Evolutionary conservation across 2,329 filamentous ascomycete species (phyloP).

Genomic region (Nectriaceae sp.): DNA sequence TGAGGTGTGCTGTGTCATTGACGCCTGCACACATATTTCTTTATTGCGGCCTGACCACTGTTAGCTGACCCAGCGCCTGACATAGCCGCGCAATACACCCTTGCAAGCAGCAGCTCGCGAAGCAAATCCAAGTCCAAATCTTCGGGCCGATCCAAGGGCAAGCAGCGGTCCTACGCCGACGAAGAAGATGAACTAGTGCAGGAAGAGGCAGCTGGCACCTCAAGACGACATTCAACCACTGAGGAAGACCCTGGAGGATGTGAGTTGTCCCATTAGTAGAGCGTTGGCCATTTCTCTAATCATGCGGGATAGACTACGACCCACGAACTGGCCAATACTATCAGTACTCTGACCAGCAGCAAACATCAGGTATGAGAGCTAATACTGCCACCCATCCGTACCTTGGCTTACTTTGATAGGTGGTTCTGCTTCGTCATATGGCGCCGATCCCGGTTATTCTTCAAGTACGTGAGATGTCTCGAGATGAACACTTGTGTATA

Average conservation of each 20-base stretch:
- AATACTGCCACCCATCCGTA: not conserved
- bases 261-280: slow-evolving; percentile 2
- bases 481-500: too few relatives aligned
- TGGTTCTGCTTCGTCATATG: not conserved
- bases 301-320: slow-evolving; percentile 5
- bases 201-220: not conserved
- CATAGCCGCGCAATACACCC: slow-evolving; percentile 21
- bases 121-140: slow-evolving; percentile 18
- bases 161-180: slow-evolving; percentile 17
- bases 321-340: slow-evolving; percentile 4
- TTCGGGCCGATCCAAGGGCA: slow-evolving; percentile 22
- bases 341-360: slow-evolving; percentile 1
- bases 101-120: slow-evolving; percentile 17
- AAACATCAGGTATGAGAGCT: slow-evolving; percentile 1
- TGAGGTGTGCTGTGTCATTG: not conserved
- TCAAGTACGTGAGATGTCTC: slow-evolving; percentile 7
- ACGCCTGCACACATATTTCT: too few relatives aligned
- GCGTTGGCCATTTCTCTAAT: not conserved
- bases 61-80: slow-evolving; percentile 12
- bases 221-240: not conserved
- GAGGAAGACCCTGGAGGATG: not conserved
- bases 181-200: slow-evolving; percentile 8
- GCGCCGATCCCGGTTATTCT: not conserved
- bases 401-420: slow-evolving; percentile 2
- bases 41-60: not conserved